Evolutionary conservation across 2,329 filamentous ascomycete species (phyloP).

Genomic region (Colletotrichum neosansevieriae): DNA sequence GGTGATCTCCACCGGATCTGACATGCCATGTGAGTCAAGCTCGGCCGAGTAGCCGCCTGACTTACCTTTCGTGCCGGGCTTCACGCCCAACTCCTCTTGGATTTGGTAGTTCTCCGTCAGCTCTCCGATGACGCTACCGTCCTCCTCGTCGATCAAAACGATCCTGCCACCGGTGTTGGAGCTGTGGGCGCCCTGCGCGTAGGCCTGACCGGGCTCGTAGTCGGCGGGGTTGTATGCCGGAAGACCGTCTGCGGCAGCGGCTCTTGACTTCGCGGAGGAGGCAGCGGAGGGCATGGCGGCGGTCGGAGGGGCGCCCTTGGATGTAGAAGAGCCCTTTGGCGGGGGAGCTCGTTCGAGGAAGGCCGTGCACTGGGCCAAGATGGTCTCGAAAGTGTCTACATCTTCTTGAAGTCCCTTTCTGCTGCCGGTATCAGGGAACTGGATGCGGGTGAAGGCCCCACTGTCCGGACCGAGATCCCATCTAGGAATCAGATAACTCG

Average conservation of each 20-base stretch:
- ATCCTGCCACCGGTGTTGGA: slow-evolving; percentile 77
- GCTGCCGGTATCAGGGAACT: slow-evolving; percentile 82
- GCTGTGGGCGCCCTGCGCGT: slow-evolving; percentile 73
- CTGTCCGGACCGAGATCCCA: slow-evolving; percentile 93
- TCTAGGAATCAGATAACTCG: slow-evolving; percentile 92
- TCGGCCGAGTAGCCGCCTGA: slow-evolving; percentile 61
- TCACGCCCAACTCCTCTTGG: slow-evolving; percentile 79
- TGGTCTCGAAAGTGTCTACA: slow-evolving; percentile 96
- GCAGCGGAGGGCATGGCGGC: slow-evolving; percentile 40
- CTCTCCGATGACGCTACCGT: slow-evolving; percentile 95
- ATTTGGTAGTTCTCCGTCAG: slow-evolving; percentile 85
- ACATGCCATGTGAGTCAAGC: slow-evolving; percentile 39
- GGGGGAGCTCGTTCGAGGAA: slow-evolving; percentile 88
- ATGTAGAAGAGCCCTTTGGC: slow-evolving; percentile 53
- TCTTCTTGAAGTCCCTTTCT: slow-evolving; percentile 87
- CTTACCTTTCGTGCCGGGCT: slow-evolving; percentile 96
- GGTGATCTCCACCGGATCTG: slow-evolving; percentile 84
- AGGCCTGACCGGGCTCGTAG: slow-evolving; percentile 84
- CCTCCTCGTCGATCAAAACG: slow-evolving; percentile 93
- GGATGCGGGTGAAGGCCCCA: slow-evolving; percentile 91
- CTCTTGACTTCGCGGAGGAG: slow-evolving; percentile 43
- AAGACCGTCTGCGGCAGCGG: slow-evolving; percentile 56
- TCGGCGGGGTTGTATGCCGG: slow-evolving; percentile 84
- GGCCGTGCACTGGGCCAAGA: slow-evolving; percentile 95
- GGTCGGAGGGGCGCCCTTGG: slow-evolving; percentile 18